phyloP scores from a whole-genome alignment of 768 basidiomycete species.

The Lepiota subincarnata region DNA sequence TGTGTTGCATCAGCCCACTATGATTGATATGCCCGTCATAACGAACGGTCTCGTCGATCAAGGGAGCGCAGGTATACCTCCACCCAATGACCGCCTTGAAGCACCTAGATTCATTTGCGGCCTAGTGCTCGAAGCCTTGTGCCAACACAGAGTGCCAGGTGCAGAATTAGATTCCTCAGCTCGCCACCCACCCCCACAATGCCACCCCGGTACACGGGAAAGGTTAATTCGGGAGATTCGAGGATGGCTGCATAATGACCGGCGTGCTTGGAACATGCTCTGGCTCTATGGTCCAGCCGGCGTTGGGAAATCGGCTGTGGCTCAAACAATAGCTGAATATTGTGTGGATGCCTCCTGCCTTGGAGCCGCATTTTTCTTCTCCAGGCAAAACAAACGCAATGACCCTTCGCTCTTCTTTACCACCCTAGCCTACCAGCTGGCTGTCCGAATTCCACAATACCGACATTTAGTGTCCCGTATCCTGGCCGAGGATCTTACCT shows the following conservation, averaged over 20 bases:
- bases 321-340: constrained; percentile 13
- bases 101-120: too few relatives aligned
- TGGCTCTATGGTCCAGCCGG: constrained; percentile 19
- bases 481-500: constrained; percentile 8
- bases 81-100: background rate
- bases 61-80: too few relatives aligned
- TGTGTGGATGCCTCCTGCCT: background rate
- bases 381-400: constrained; percentile 1
- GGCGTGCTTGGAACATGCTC: constrained; percentile 3
- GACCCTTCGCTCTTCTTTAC: constrained; percentile 2
- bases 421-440: constrained; percentile 16
- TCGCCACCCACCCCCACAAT: constrained; percentile 13
- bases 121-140: too few relatives aligned
- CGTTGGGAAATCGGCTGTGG: constrained; percentile 19
- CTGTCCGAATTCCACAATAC: constrained; percentile 1
- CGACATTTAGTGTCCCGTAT: background rate
- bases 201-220: constrained; percentile 15
- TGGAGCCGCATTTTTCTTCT: constrained; percentile 17
- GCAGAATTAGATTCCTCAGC: constrained; percentile 12
- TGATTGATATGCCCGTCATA: too few relatives aligned
- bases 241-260: constrained; percentile 8
- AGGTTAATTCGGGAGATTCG: constrained; percentile 7
- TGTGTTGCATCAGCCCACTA: too few relatives aligned
- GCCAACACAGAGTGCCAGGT: background rate
- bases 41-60: too few relatives aligned